phyloP scores from a whole-genome alignment of 176 grass and related monocot genomes.

The Themeda triandra region DNA sequence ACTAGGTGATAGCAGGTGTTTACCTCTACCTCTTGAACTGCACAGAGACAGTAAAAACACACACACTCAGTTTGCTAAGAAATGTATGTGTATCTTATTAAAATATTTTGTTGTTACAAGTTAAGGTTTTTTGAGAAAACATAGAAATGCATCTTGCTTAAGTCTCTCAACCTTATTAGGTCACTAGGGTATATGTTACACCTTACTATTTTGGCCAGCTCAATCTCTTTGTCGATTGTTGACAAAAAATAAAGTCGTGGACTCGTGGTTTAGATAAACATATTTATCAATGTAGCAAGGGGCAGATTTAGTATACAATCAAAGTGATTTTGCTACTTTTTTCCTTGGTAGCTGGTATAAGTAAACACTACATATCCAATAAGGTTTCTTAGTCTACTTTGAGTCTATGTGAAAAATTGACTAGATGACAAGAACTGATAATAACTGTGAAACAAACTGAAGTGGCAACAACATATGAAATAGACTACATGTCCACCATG shows the following conservation, averaged over 20 bases:
- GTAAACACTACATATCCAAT: not conserved
- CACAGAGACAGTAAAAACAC: conserved; percentile 18
- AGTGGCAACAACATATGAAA: not conserved
- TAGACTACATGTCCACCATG: not conserved
- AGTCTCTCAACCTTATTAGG: not conserved
- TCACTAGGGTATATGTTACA: not conserved
- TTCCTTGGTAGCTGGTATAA: not conserved
- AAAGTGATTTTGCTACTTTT: too few species aligned
- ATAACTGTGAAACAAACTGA: not conserved
- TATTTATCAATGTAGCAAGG: not conserved
- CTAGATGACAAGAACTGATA: not conserved
- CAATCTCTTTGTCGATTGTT: not conserved
- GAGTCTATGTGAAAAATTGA: not conserved
- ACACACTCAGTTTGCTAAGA: not conserved
- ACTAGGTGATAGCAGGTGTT: conserved; percentile 43
- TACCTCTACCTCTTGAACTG: conserved; percentile 51
- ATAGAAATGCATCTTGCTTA: not conserved
- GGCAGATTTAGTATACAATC: not conserved
- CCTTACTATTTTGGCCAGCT: not conserved
- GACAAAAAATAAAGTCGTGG: not conserved
- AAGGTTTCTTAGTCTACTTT: not conserved
- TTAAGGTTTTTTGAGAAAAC: not conserved
- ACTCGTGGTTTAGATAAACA: not conserved
- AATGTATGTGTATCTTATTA: conserved; percentile 10
- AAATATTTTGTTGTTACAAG: not conserved